Base-by-base conservation (phyloP, 495 filamentous ascomycete species). In the Xylaria palmicola region DNA sequence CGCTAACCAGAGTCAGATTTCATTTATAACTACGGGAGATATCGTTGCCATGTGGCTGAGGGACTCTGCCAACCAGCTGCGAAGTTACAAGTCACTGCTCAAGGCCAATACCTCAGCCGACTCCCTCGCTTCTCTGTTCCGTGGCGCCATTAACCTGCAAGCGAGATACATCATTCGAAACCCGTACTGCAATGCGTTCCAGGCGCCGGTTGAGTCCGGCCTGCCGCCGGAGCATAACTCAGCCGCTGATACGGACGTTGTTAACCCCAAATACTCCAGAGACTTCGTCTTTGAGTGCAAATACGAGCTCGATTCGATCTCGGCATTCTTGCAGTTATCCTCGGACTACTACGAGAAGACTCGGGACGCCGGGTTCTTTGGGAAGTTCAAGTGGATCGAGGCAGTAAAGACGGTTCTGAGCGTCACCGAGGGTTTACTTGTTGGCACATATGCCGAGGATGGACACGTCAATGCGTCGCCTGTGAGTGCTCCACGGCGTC, bases 11-110 rank as follows among this genome's bases (percentile, higher is more conserved):
- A 17, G 15, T 12, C 15, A n/a, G 50, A 15, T 15, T 20, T 34
- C 20, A 79, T 55, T 74, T 81, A 29, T 81, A 56, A 74, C 75
- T 40, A 81, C 77, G 1, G 77, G 77, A 26, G 91, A 96, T 71
- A 96, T 96, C 73, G 65, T 68, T 24, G 86, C 86, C 50, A 88
- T 89, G 85, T 89, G 87, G 87, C 75, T 90, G 45, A 79, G 87
- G 27, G 87, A 89, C 66, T 85, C 81, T 26, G 81, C 86, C 30
- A 89, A 88, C 67, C 86, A 89, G 67, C 72, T 90, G 65, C 81
- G 86, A 57, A 82, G 80, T 30, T 90, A 89, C 68, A 77, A 84
- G 30, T 74, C 83, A 0, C 61, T 89, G 1, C 72, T 89, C 4
- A 76, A 75, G 19, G 73, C 82, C 10, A 74, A 75, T 50, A 59